These are phyloP conservation scores for Bocquillonia castaneifolia DNA, from an alignment of 441 rosid genomes.

Conservation along the genomic window DNA sequence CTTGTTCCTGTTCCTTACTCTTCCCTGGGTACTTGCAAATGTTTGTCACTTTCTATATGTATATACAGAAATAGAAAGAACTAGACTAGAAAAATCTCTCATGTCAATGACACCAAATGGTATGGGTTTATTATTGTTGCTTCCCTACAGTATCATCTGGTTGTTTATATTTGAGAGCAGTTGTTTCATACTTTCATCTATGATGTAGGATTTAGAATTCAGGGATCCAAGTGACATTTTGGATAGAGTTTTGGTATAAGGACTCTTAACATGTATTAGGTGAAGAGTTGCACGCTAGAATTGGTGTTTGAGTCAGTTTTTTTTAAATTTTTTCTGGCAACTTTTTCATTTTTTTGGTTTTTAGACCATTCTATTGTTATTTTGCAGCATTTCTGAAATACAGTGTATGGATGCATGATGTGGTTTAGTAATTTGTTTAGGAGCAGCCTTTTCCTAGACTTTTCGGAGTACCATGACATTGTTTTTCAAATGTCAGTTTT, in stretches of 20 bases:
- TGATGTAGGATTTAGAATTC: neutral
- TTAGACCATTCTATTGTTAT: neutral
- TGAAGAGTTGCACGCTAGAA: too few species aligned
- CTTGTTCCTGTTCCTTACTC: too few species aligned
- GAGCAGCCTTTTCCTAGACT: neutral
- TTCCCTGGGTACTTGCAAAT: too few species aligned
- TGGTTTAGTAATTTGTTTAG: neutral
- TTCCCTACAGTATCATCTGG: neutral
- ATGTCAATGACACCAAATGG: too few species aligned
- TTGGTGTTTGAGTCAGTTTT: too few species aligned
- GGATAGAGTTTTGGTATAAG: neutral
- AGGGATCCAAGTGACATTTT: neutral
- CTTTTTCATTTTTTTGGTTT: neutral
- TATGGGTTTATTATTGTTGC: too few species aligned
- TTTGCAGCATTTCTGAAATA: neutral
- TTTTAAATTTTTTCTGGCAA: too few species aligned
- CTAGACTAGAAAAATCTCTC: too few species aligned
- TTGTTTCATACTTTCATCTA: too few species aligned
- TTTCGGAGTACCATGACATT: neutral
- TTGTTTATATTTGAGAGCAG: neutral
- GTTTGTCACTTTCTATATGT: too few species aligned
- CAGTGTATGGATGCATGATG: neutral
- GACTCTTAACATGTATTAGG: neutral
- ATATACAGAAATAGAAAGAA: too few species aligned
- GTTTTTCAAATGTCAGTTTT: slow-evolving; percentile 1